These are phyloP conservation scores for Suillus sp. DNA, from an alignment of 768 basidiomycete species.

Conservation along the genomic window DNA sequence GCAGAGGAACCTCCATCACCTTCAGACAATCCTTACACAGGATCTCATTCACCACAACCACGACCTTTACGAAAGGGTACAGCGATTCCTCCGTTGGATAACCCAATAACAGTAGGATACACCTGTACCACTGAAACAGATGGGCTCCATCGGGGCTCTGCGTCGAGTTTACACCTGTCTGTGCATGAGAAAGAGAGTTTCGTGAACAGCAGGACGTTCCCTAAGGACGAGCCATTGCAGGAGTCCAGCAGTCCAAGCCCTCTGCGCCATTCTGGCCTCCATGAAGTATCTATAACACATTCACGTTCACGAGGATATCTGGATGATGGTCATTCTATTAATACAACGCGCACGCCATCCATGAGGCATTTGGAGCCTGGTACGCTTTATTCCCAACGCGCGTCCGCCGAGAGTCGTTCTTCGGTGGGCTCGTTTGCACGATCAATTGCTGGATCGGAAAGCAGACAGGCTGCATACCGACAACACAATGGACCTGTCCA, in stretches of 20 bases:
- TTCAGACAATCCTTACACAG: conserved; percentile 10
- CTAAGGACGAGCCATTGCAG: no score
- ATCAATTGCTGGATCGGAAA: background rate
- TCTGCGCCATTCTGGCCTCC: background rate
- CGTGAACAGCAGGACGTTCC: background rate
- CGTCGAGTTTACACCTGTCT: conserved; percentile 4
- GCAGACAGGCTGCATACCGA: conserved; percentile 3
- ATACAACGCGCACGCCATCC: background rate
- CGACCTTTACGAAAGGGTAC: background rate
- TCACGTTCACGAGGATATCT: background rate
- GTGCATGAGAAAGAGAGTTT: background rate
- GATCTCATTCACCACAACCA: background rate
- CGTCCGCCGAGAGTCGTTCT: background rate
- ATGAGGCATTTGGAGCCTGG: background rate
- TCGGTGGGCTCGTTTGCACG: background rate
- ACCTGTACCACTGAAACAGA: background rate
- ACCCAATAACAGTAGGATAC: background rate
- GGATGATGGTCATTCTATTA: background rate
- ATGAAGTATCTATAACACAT: background rate
- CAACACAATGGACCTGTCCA: background rate
- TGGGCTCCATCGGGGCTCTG: background rate
- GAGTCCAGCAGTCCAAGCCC: background rate
- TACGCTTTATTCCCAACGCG: background rate
- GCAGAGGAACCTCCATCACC: conserved; percentile 5
- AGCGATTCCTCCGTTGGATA: conserved; percentile 3